Conservation (phyloP, 202 grass and related monocot species). For the Zizania palustris region DNA sequence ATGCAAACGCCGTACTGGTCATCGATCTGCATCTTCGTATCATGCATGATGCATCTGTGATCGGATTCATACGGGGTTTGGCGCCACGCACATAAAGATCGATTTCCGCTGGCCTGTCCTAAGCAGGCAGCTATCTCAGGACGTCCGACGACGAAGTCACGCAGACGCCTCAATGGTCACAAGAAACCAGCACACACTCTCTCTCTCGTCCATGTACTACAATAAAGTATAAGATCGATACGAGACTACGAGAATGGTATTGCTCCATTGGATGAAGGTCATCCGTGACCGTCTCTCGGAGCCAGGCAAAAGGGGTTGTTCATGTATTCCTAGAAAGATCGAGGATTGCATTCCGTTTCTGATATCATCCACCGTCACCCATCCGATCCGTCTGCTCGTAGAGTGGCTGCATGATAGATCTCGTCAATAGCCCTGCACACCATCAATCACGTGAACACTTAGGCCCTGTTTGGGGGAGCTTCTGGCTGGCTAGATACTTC, state of each 20-base stretch:
- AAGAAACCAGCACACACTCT: neutral
- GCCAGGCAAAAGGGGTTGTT: conserved; percentile 45
- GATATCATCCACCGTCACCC: conserved; percentile 34
- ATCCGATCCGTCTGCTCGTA: neutral
- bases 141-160: neutral
- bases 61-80: conserved; percentile 30
- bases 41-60: neutral
- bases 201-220: too few species aligned
- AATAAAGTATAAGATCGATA: neutral
- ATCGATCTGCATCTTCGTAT: neutral
- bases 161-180: conserved; percentile 29
- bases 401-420: neutral
- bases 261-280: neutral
- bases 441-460: too few species aligned
- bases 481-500: too few species aligned
- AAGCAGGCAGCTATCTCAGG: neutral
- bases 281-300: neutral
- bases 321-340: conserved; percentile 50
- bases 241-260: neutral
- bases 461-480: too few species aligned
- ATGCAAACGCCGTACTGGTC: conserved; percentile 28
- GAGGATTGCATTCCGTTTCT: conserved; percentile 32
- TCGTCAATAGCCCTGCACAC: neutral
- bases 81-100: conserved; percentile 40
- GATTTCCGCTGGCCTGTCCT: neutral